Percentiles rank a stretch among this genome's conserved stretches.
These are phyloP conservation scores for Centaurea solstitialis DNA, from an alignment of 129 eudicot genomes.

Conservation along the genomic window DNA sequence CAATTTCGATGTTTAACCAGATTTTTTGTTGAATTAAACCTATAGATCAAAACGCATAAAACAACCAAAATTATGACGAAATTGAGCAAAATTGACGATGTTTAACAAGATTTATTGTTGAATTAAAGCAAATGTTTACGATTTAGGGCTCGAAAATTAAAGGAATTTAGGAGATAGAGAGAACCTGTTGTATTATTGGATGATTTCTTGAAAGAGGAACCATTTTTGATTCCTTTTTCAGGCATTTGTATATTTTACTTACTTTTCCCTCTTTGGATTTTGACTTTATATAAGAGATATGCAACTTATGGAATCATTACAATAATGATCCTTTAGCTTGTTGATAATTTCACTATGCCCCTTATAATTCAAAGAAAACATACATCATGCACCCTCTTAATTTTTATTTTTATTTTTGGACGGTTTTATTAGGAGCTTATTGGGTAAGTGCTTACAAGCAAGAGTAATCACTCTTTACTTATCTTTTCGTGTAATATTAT, in stretches of 20 bases:
- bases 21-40: not conserved
- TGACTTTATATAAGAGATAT: not conserved
- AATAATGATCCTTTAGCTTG: not conserved
- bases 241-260: slow-evolving; percentile 22
- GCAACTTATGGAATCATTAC: slow-evolving; percentile 10
- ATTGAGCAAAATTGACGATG: not conserved
- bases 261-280: not conserved
- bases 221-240: slow-evolving; percentile 23
- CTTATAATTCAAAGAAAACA: not conserved
- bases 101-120: not conserved
- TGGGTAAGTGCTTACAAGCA: no score
- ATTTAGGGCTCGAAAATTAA: not conserved
- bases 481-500: no score
- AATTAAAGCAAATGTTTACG: not conserved
- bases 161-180: not conserved
- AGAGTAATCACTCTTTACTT: no score
- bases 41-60: not conserved
- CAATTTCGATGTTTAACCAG: not conserved
- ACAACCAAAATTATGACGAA: not conserved
- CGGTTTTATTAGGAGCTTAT: no score
- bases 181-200: slow-evolving; percentile 33
- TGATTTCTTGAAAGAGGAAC: slow-evolving; percentile 34
- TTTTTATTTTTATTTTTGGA: no score
- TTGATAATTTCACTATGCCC: not conserved
- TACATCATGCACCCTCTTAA: not conserved